A percentile compares a stretch with the other conserved stretches of the same genome.
Conservation (phyloP, 352 stramenopile species). For the Phytophthora megakarya region DNA sequence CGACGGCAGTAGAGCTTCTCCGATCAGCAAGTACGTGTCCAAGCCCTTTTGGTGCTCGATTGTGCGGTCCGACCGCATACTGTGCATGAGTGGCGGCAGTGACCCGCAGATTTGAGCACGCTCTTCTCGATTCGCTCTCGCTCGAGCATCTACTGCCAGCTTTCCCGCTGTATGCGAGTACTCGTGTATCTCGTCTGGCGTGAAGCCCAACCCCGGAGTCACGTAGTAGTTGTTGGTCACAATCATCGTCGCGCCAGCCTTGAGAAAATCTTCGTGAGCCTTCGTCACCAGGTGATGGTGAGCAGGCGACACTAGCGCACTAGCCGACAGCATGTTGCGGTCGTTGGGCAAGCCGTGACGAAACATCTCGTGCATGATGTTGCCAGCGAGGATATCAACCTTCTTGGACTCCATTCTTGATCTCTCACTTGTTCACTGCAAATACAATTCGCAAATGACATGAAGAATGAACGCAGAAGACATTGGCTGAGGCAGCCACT, state of each 20-base stretch:
- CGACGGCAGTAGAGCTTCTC: constrained; percentile 70
- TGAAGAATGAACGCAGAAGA: neutral
- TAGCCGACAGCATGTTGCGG: constrained; percentile 90
- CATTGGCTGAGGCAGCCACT: constrained; percentile 17
- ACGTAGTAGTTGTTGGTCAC: constrained; percentile 91
- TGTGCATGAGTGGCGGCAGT: constrained; percentile 90
- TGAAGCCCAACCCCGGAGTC: constrained; percentile 87
- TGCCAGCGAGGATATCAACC: constrained; percentile 76
- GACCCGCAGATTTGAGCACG: constrained; percentile 79
- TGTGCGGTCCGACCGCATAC: constrained; percentile 88
- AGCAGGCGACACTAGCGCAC: constrained; percentile 66
- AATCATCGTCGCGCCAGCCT: constrained; percentile 79
- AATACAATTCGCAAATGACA: constrained; percentile 26
- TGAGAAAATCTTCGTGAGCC: constrained; percentile 77
- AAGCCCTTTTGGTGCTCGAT: constrained; percentile 72
- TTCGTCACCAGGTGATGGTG: constrained; percentile 74
- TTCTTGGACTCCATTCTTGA: constrained; percentile 32
- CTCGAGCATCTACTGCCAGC: constrained; percentile 60
- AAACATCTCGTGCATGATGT: constrained; percentile 91
- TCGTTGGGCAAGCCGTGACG: constrained; percentile 84
- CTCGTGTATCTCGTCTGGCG: constrained; percentile 67
- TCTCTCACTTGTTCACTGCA: neutral
- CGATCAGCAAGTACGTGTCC: constrained; percentile 77
- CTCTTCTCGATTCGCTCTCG: constrained; percentile 30
- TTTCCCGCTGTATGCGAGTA: constrained; percentile 64